Evolutionary conservation across 1,284 basidiomycete species (phyloP).

Genomic region (Sporisorium scitamineum): DNA sequence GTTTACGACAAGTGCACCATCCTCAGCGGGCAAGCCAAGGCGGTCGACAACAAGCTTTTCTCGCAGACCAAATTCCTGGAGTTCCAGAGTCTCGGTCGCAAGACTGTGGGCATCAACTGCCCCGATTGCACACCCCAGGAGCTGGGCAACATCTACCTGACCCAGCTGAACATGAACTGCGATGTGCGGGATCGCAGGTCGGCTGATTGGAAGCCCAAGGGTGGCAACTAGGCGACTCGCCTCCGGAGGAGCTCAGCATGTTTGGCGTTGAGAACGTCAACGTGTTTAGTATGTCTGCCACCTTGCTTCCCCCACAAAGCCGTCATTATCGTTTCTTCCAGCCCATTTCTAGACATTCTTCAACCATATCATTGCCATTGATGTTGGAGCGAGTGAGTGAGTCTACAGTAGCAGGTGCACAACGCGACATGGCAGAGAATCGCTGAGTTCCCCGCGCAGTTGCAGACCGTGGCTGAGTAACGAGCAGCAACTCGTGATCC

Average conservation of each 20-base stretch:
- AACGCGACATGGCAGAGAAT: neutral
- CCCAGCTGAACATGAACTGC: conserved; percentile 22
- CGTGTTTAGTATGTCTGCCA: neutral
- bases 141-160: conserved; percentile 15
- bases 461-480: too few relatives aligned
- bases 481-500: neutral
- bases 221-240: neutral
- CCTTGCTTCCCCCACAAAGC: neutral
- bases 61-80: neutral
- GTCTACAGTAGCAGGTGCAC: too few relatives aligned
- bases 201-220: conserved; percentile 4
- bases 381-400: too few relatives aligned
- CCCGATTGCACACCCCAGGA: conserved; percentile 15
- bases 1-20: conserved; percentile 8
- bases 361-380: too few relatives aligned
- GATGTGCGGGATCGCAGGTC: neutral
- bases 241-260: neutral
- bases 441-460: neutral
- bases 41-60: neutral
- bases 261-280: neutral
- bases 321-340: neutral
- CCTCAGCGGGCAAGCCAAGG: neutral
- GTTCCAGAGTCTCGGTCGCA: conserved; percentile 18
- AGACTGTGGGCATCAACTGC: conserved; percentile 24
- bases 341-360: neutral